Percentiles rank a stretch among this genome's conserved stretches.
phyloP scores from a whole-genome alignment of 2,329 filamentous ascomycete species.

The Beauveria medogensis region DNA sequence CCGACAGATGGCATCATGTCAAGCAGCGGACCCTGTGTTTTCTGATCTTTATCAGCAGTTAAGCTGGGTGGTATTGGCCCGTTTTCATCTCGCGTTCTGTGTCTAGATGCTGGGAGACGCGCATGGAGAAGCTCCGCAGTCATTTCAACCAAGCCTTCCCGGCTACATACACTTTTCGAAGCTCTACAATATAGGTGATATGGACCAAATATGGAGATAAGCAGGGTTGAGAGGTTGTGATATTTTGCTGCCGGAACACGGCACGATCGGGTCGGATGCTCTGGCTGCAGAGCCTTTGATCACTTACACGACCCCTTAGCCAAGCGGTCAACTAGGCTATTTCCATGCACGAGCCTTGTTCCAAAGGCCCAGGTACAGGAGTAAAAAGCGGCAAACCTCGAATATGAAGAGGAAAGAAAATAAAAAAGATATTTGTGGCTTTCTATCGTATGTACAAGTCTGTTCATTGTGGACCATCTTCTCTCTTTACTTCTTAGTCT shows the following conservation, averaged over 20 bases:
- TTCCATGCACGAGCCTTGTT: neutral
- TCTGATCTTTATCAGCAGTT: neutral
- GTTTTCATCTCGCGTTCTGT: too few species aligned
- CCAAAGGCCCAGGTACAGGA: neutral
- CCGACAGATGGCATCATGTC: neutral
- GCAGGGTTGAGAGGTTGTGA: too few species aligned
- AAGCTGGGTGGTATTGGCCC: neutral
- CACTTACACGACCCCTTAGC: too few species aligned
- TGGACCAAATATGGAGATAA: neutral
- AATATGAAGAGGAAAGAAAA: neutral
- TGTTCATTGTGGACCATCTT: neutral
- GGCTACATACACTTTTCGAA: neutral
- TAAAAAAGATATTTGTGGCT: neutral
- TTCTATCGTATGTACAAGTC: neutral
- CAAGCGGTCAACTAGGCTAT: too few species aligned
- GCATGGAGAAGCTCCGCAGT: too few species aligned
- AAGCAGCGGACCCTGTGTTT: neutral
- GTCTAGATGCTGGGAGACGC: too few species aligned
- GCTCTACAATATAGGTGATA: neutral
- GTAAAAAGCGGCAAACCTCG: neutral
- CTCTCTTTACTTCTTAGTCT: constrained; percentile 22
- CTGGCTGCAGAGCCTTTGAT: neutral
- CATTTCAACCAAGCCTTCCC: neutral
- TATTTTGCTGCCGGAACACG: neutral
- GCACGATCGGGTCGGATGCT: neutral